phyloP scores from a whole-genome alignment of 495 filamentous ascomycete species.

The Aspergillus steynii region DNA sequence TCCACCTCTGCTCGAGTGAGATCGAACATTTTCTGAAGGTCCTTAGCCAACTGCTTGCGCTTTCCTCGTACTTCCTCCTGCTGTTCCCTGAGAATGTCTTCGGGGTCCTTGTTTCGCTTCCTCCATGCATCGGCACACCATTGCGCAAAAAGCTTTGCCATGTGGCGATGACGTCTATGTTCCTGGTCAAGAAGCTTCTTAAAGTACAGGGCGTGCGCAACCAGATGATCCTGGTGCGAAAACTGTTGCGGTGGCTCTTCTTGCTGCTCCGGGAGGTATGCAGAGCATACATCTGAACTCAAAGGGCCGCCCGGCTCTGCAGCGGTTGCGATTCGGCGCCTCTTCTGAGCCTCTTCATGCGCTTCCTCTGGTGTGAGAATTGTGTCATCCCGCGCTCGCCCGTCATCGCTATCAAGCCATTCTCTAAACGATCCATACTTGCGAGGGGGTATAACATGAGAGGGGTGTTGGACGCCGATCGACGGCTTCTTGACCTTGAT shows the following conservation, averaged over 20 bases:
- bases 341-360: constrained; percentile 47
- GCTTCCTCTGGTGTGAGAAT: constrained; percentile 57
- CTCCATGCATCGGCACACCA: constrained; percentile 49
- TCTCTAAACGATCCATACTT: constrained; percentile 55
- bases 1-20: constrained; percentile 75
- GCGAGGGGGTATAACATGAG: constrained; percentile 44
- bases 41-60: constrained; percentile 70
- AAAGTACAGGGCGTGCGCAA: constrained; percentile 78
- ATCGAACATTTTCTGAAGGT: constrained; percentile 75
- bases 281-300: constrained; percentile 66
- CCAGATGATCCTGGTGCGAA: constrained; percentile 80
- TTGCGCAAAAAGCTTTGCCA: constrained; percentile 43
- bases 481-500: constrained; percentile 56
- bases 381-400: constrained; percentile 38
- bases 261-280: constrained; percentile 76
- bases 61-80: constrained; percentile 51
- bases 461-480: constrained; percentile 52
- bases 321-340: constrained; percentile 64
- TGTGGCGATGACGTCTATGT: constrained; percentile 64
- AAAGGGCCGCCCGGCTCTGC: constrained; percentile 73
- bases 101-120: constrained; percentile 48
- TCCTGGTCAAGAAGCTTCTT: constrained; percentile 75
- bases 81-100: constrained; percentile 48
- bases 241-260: constrained; percentile 73
- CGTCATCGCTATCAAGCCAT: constrained; percentile 54